Conservation (phyloP, 2,329 filamentous ascomycete genomes). For the Acephala macrosclerotiorum region DNA sequence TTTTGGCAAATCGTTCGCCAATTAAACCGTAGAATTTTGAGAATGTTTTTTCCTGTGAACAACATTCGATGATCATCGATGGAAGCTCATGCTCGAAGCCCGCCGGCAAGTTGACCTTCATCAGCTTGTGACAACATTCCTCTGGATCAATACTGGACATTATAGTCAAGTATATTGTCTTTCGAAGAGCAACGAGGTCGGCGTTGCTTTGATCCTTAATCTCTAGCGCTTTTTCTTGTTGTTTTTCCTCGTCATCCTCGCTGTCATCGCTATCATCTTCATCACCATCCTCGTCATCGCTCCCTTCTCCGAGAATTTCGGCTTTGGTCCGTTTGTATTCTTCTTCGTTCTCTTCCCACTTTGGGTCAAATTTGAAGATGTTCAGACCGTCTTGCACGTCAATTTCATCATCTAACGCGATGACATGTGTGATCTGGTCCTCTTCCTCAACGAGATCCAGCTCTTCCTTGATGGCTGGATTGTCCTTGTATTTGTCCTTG, state of each 20-base stretch:
- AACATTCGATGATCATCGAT: constrained; percentile 97
- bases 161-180: constrained; percentile 96
- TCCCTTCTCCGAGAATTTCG: constrained; percentile 93
- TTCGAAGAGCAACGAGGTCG: constrained; percentile 89
- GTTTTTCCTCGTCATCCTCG: constrained; percentile 75
- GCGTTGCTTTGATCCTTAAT: constrained; percentile 99
- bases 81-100: constrained; percentile 91
- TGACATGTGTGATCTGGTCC: constrained; percentile 92
- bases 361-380: constrained; percentile 90
- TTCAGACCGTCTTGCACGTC: constrained; percentile 89
- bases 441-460: constrained; percentile 96
- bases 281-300: constrained; percentile 77
- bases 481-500: constrained; percentile 96
- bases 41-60: constrained; percentile 95
- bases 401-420: constrained; percentile 83
- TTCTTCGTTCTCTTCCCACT: constrained; percentile 91
- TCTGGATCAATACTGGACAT: constrained; percentile 97
- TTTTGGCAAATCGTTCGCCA: constrained; percentile 92
- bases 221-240: constrained; percentile 84
- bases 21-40: constrained; percentile 97
- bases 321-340: constrained; percentile 90
- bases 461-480: constrained; percentile 89
- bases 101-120: constrained; percentile 87
- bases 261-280: constrained; percentile 70
- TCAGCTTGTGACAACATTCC: constrained; percentile 96